Conservation (phyloP, 176 grass and related monocot species). For the Tuctoria greenei region DNA sequence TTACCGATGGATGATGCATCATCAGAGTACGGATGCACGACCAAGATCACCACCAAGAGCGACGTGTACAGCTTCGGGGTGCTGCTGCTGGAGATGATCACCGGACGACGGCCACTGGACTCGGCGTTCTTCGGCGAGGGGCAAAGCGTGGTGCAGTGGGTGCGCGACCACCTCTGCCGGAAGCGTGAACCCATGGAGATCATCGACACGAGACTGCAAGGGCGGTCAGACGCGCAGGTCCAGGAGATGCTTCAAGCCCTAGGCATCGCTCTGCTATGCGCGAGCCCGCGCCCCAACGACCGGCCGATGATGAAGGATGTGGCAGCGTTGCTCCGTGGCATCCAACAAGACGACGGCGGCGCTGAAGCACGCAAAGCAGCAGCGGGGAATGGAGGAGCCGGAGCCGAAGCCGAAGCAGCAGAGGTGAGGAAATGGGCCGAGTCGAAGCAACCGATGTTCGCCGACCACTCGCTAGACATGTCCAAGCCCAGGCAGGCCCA, state of each 20-base stretch:
- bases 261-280: slow-evolving; percentile 70
- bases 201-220: slow-evolving; percentile 55
- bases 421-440: slow-evolving; percentile 35
- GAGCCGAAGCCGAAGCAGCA: not conserved
- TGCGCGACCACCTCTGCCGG: slow-evolving; percentile 54
- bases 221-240: slow-evolving; percentile 54
- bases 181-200: slow-evolving; percentile 67
- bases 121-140: slow-evolving; percentile 58
- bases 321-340: slow-evolving; percentile 70
- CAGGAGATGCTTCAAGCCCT: slow-evolving; percentile 93
- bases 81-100: slow-evolving; percentile 76
- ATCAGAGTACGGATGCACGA: slow-evolving; percentile 90
- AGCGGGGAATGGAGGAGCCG: not conserved
- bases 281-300: slow-evolving; percentile 61
- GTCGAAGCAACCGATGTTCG: slow-evolving; percentile 30
- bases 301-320: slow-evolving; percentile 81
- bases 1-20: no score
- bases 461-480: slow-evolving; percentile 32
- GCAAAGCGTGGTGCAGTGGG: slow-evolving; percentile 82
- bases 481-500: slow-evolving; percentile 12
- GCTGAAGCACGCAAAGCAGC: slow-evolving; percentile 30
- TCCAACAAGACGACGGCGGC: slow-evolving; percentile 53
- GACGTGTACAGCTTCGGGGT: slow-evolving; percentile 97
- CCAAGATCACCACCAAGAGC: slow-evolving; percentile 90
- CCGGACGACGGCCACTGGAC: slow-evolving; percentile 53